A percentile compares a stretch with the other conserved stretches of the same genome.
Evolutionary conservation across 129 eudicot species (phyloP).

Genomic region (Kitagawia praeruptora): DNA sequence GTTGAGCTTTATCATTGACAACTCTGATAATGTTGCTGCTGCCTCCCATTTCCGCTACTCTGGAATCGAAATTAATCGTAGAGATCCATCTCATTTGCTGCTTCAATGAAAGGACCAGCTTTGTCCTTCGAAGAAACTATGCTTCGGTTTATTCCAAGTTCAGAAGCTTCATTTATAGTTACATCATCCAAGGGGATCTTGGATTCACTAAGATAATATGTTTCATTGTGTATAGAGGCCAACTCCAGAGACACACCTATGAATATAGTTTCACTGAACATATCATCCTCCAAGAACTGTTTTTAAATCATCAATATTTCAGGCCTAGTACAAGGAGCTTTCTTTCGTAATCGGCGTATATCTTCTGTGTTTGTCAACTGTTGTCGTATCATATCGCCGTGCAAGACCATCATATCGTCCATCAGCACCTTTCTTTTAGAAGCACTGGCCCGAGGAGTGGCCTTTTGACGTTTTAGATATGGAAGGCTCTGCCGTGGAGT

Average conservation of each 20-base stretch:
- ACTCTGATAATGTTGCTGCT: slow-evolving; percentile 14
- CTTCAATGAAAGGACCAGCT: slow-evolving; percentile 11
- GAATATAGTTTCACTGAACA: slow-evolving; percentile 55
- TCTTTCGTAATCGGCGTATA: slow-evolving; percentile 85
- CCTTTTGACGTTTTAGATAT: slow-evolving; percentile 48
- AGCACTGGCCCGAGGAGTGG: slow-evolving; percentile 40
- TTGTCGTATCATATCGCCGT: slow-evolving; percentile 83
- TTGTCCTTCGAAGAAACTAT: neutral
- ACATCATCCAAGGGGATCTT: slow-evolving; percentile 24
- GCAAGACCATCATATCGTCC: slow-evolving; percentile 90
- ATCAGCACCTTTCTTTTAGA: slow-evolving; percentile 76
- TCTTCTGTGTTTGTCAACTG: slow-evolving; percentile 82
- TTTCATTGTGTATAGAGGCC: slow-evolving; percentile 53
- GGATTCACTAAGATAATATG: slow-evolving; percentile 41
- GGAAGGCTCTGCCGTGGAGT: slow-evolving; percentile 42
- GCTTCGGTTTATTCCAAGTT: slow-evolving; percentile 17
- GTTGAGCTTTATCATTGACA: slow-evolving; percentile 20
- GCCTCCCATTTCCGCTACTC: slow-evolving; percentile 21
- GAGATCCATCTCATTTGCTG: slow-evolving; percentile 12
- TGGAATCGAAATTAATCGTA: slow-evolving; percentile 15
- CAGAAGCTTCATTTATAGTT: slow-evolving; percentile 13
- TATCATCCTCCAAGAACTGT: slow-evolving; percentile 66
- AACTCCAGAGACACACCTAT: slow-evolving; percentile 52
- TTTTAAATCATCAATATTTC: slow-evolving; percentile 70
- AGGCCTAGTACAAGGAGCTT: slow-evolving; percentile 88